phyloP scores from a whole-genome alignment of 352 stramenopile species.

The Pythium dissimile region DNA sequence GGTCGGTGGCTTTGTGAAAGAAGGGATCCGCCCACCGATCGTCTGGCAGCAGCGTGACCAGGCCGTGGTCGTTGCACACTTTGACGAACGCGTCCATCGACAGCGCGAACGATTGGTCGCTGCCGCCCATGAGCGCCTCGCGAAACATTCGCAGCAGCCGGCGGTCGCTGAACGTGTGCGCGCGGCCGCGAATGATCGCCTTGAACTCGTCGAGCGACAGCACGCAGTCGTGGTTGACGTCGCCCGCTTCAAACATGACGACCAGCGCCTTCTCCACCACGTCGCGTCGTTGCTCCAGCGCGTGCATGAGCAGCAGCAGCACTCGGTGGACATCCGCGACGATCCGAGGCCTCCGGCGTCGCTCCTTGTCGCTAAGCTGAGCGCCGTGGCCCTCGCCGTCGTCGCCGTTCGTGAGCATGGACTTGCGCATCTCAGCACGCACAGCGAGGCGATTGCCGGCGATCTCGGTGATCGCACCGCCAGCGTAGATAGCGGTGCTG shows the following conservation, averaged over 20 bases:
- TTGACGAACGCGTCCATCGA: conserved; percentile 68
- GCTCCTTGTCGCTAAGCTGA: conserved; percentile 6
- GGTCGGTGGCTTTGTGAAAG: conserved; percentile 7
- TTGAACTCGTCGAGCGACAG: conserved; percentile 68
- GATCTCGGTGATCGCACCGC: conserved; percentile 43
- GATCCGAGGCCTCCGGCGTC: conserved; percentile 29
- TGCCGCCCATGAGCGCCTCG: conserved; percentile 57
- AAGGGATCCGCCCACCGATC: conserved; percentile 57
- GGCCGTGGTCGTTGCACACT: conserved; percentile 67
- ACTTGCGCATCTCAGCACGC: conserved; percentile 63
- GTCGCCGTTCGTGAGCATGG: conserved; percentile 41
- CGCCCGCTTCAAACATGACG: conserved; percentile 51
- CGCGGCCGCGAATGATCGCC: conserved; percentile 51
- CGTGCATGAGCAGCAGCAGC: conserved; percentile 48
- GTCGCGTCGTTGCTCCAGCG: conserved; percentile 51
- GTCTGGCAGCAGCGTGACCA: conserved; percentile 61
- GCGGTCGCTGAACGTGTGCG: conserved; percentile 61
- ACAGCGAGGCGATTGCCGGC: conserved; percentile 63
- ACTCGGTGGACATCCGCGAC: conserved; percentile 60
- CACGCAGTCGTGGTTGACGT: conserved; percentile 71
- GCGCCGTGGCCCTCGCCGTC: neutral
- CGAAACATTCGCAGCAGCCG: conserved; percentile 76
- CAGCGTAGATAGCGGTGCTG: conserved; percentile 58
- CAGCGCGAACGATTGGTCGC: conserved; percentile 65
- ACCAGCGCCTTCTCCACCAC: conserved; percentile 53